A percentile compares a stretch with the other conserved stretches of the same genome.
Evolutionary conservation across 768 basidiomycete species (phyloP).

Genomic region (Trametes villosa): DNA sequence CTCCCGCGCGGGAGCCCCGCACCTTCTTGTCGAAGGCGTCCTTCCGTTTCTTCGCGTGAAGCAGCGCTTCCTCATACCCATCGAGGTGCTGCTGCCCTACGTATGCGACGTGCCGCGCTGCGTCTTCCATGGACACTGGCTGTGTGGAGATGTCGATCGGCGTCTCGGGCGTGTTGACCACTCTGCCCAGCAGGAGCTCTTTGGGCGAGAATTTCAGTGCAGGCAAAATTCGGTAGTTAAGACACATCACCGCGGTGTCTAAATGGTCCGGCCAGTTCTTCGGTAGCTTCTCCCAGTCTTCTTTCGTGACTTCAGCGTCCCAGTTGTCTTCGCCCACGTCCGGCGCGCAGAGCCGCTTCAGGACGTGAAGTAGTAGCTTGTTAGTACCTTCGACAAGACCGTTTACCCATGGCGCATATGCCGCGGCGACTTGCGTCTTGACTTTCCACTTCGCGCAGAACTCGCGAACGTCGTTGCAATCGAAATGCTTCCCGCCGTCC

Average conservation of each 20-base stretch:
- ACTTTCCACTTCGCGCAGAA: conserved; percentile 32
- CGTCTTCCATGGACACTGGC: conserved; percentile 4
- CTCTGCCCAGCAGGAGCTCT: conserved; percentile 38
- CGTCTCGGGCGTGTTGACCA: conserved; percentile 33
- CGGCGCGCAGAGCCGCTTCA: conserved; percentile 41
- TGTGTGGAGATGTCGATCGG: background rate
- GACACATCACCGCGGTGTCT: conserved; percentile 28
- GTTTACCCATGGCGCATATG: conserved; percentile 49
- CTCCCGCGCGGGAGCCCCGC: conserved; percentile 10
- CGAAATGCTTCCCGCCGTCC: conserved; percentile 44
- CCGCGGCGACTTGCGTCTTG: conserved; percentile 28
- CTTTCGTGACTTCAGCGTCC: background rate
- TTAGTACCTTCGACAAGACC: conserved; percentile 42
- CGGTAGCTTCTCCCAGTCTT: conserved; percentile 30
- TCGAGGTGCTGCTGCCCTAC: conserved; percentile 38
- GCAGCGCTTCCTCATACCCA: conserved; percentile 29
- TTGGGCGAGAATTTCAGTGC: conserved; percentile 32
- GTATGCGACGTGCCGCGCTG: conserved; percentile 34
- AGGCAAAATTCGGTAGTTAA: conserved; percentile 29
- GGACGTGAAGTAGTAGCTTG: conserved; percentile 31
- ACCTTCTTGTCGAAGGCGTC: conserved; percentile 34
- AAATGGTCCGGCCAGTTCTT: conserved; percentile 39
- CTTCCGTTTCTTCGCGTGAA: conserved; percentile 25
- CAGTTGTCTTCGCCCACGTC: conserved; percentile 35
- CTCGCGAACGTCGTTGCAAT: conserved; percentile 36